Percentiles rank a stretch among this genome's conserved stretches.
phyloP scores from a whole-genome alignment of 306 rosid genomes.

The Lathyrus oleraceus region DNA sequence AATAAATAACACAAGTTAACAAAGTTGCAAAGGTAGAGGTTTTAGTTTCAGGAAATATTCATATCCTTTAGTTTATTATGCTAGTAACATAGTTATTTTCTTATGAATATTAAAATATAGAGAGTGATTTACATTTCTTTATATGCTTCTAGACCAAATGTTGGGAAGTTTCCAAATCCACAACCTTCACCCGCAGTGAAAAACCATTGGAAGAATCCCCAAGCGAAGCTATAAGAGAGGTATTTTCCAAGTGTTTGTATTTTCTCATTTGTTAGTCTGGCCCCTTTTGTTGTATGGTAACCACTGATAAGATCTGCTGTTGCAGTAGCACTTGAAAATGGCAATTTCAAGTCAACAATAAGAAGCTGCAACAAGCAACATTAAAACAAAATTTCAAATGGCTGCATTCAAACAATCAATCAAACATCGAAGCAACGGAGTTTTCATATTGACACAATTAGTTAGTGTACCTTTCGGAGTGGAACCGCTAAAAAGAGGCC shows the following conservation, averaged over 20 bases:
- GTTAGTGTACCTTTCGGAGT: constrained; percentile 48
- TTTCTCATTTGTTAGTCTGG: constrained; percentile 54
- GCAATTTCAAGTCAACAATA: constrained; percentile 52
- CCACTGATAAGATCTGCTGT: constrained; percentile 55
- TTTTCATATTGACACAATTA: neutral
- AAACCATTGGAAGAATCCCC: constrained; percentile 60
- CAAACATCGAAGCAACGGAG: neutral
- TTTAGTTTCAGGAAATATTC: no score
- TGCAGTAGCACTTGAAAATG: constrained; percentile 59
- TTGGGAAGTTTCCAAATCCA: constrained; percentile 51
- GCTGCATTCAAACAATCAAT: neutral
- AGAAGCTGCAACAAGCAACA: constrained; percentile 43
- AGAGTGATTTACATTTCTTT: constrained; percentile 26
- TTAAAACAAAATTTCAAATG: neutral
- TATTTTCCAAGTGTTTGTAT: constrained; percentile 49
- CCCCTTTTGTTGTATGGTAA: constrained; percentile 58
- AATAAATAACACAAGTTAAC: neutral
- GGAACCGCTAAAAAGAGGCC: constrained; percentile 57
- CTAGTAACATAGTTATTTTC: no score
- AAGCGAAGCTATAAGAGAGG: constrained; percentile 48
- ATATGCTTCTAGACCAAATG: constrained; percentile 54
- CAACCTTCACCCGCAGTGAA: constrained; percentile 52
- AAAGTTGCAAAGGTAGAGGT: no score
- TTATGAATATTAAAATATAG: neutral
- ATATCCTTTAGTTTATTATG: no score